These are phyloP conservation scores for Gelatoporia subvermispora DNA, from an alignment of 768 basidiomycete species.

Conservation along the genomic window DNA sequence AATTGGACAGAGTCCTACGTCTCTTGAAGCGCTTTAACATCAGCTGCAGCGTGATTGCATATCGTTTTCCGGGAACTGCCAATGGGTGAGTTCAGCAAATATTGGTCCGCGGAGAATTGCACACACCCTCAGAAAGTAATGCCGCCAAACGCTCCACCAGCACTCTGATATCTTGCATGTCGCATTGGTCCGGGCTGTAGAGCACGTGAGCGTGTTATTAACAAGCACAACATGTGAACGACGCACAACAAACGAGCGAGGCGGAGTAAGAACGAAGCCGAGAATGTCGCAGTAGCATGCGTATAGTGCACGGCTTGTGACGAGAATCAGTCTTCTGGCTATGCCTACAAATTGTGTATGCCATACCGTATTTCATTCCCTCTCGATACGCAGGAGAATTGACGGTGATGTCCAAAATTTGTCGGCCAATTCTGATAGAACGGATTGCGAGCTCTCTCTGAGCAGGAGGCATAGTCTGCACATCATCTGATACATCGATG, in stretches of 20 bases:
- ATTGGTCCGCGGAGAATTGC: constrained; percentile 19
- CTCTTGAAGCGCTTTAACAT: constrained; percentile 80
- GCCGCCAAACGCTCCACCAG: constrained; percentile 76
- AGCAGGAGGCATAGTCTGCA: constrained; percentile 71
- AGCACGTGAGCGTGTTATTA: background rate
- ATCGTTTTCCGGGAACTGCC: constrained; percentile 87
- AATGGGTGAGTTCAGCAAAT: constrained; percentile 4
- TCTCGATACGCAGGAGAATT: constrained; percentile 81
- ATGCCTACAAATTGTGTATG: background rate
- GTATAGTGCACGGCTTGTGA: constrained; percentile 78
- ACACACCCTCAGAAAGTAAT: constrained; percentile 74
- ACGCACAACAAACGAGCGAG: constrained; percentile 83
- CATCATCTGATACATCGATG: constrained; percentile 83
- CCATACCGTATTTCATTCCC: constrained; percentile 85
- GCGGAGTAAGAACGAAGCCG: constrained; percentile 85
- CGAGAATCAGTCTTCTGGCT: constrained; percentile 1
- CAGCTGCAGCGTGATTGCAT: constrained; percentile 82
- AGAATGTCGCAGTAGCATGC: constrained; percentile 91
- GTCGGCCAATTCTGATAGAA: constrained; percentile 78
- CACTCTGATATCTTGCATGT: constrained; percentile 65
- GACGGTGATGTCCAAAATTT: constrained; percentile 81
- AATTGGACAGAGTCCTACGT: constrained; percentile 47
- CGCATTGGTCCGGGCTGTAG: constrained; percentile 77
- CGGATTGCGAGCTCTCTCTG: constrained; percentile 78
- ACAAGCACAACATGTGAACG: background rate